These are phyloP conservation scores for Arthroderma sp. DNA, from an alignment of 2,329 filamentous ascomycete species.

Conservation along the genomic window DNA sequence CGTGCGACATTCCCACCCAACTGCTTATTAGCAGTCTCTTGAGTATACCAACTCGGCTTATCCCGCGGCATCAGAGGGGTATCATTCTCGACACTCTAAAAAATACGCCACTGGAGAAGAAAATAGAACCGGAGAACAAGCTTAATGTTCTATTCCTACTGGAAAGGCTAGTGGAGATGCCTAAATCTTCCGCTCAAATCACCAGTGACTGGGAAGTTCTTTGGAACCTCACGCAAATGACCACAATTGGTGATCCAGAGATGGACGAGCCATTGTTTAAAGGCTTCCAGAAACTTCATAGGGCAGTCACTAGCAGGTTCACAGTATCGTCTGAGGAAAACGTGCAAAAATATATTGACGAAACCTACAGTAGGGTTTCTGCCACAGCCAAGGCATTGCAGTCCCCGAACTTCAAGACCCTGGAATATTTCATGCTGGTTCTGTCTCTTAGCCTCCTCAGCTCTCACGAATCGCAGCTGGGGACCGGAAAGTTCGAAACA, in stretches of 20 bases:
- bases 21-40: conserved; percentile 25
- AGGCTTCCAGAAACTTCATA: conserved; percentile 24
- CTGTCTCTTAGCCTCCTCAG: conserved; percentile 24
- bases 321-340: conserved; percentile 23
- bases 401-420: conserved; percentile 21
- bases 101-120: conserved; percentile 17
- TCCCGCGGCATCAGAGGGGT: conserved; percentile 26
- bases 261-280: conserved; percentile 16
- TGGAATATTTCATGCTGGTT: conserved; percentile 24
- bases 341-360: conserved; percentile 22
- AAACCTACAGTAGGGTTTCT: conserved; percentile 21
- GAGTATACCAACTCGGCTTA: conserved; percentile 23
- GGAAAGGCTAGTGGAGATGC: conserved; percentile 27
- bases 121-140: conserved; percentile 16
- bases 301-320: conserved; percentile 23
- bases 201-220: conserved; percentile 24
- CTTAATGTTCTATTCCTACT: conserved; percentile 26
- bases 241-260: conserved; percentile 20
- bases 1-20: conserved; percentile 16
- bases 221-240: conserved; percentile 24
- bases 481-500: conserved; percentile 18
- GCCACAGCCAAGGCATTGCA: conserved; percentile 19
- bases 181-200: conserved; percentile 25
- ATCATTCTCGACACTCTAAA: conserved; percentile 23
- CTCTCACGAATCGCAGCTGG: conserved; percentile 20